Base-by-base conservation (phyloP, 192 early-diverging fungal genomes). In the Mortierella claussenii region DNA sequence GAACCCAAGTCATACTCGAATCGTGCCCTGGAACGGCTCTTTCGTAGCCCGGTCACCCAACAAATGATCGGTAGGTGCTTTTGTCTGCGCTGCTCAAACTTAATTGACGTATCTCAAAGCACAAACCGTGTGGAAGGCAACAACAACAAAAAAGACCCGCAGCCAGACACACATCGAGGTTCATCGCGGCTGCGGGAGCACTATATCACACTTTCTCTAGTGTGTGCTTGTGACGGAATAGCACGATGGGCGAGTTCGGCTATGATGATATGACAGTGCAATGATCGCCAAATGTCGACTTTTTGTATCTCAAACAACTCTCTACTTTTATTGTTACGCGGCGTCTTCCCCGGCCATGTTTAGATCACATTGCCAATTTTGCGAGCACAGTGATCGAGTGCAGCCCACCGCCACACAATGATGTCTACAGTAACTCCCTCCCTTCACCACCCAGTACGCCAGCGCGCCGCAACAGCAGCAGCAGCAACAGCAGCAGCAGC, bases 331-430 rank as follows among this genome's bases (percentile, higher is more conserved):
- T 40, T 40, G 37, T 13, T 7, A 7, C 8, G 37, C 37, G 37
- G 8, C 37, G 37, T 13, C 13, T 40, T 40, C 8, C 37, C 37
- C 37, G 37, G 37, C 37, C 13, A 10, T 40, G 78, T 79, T 81
- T 86, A 55, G 75, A 80, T 31, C 64, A 66, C 42, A 76, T 76
- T 55, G 64, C 70, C 61, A 65, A 34, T 47, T 74, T 65, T 26
- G 70, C 70, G 6, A 65, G 70, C 56, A 74, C 70, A 26, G 70
- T 74, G 42, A 74, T 74, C 24, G 70, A 74, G n/a, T 74, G 70
- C 56, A 65, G 62, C 23, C 70, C 70, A 1, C 70, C 62, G 7
- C 60, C 63, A 36, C 50, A 56, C 20, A 30, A 23, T 21, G 61
- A 64, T 43, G n/a, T 45, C 23, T 65, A 64, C 55, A 27, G 4